Conservation (phyloP, 2,329 filamentous ascomycete genomes). For the Colletotrichum sansevieriae region DNA sequence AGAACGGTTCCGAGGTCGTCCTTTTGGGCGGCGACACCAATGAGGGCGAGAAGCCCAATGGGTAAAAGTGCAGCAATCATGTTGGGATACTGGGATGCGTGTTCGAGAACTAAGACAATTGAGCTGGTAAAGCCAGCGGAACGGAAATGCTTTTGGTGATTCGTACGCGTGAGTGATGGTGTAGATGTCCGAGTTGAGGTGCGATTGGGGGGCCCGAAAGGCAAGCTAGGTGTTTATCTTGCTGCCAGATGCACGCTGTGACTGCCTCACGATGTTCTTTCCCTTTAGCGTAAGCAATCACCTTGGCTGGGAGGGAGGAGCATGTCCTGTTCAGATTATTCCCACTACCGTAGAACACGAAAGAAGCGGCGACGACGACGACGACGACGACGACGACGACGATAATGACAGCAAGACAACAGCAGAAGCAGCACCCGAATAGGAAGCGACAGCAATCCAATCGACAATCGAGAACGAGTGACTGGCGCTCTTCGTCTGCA, state of each 20-base stretch:
- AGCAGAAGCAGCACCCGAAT: neutral
- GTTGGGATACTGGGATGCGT: neutral
- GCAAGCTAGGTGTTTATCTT: too few species aligned
- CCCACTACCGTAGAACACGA: too few species aligned
- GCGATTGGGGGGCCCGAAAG: too few species aligned
- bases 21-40: slow-evolving; percentile 40
- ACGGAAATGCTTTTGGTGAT: neutral
- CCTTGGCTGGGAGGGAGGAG: too few species aligned
- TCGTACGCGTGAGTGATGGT: too few species aligned
- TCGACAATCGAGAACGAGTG: neutral
- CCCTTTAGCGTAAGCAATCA: neutral
- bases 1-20: slow-evolving; percentile 57
- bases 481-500: neutral
- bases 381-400: neutral
- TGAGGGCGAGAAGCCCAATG: neutral
- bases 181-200: too few species aligned
- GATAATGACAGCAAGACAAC: neutral
- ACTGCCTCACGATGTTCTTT: neutral
- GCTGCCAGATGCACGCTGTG: neutral
- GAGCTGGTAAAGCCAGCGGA: neutral
- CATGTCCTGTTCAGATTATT: too few species aligned
- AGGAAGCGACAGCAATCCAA: neutral
- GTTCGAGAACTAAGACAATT: neutral
- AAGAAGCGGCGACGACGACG: neutral
- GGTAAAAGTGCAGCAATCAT: slow-evolving; percentile 11